A percentile compares a stretch with the other conserved stretches of the same genome.
Evolutionary conservation across 345 rosid species (phyloP).

Genomic region (Bruguiera gymnorhiza): DNA sequence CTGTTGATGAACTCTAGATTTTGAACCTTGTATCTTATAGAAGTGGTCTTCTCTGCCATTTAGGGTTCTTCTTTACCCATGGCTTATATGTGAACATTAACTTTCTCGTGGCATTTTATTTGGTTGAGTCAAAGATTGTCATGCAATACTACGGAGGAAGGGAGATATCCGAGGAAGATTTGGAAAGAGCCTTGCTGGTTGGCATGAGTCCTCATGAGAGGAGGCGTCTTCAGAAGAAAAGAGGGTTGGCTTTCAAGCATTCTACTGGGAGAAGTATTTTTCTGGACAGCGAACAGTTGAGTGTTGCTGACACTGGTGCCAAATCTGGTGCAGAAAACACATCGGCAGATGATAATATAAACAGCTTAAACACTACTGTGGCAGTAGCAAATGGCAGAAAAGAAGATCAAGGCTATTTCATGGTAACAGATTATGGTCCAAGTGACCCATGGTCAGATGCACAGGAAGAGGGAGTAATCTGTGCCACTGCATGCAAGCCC

Average conservation of each 20-base stretch:
- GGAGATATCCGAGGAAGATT: slow-evolving; percentile 72
- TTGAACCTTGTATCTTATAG: not conserved
- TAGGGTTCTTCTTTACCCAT: not conserved
- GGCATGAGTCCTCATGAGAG: slow-evolving; percentile 92
- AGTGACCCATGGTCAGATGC: slow-evolving; percentile 20
- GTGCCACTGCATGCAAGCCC: slow-evolving; percentile 12
- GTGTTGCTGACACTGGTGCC: slow-evolving; percentile 8
- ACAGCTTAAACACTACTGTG: slow-evolving; percentile 14
- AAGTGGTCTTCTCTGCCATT: not conserved
- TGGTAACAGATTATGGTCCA: slow-evolving; percentile 16
- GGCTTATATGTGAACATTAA: not conserved
- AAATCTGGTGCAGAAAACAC: slow-evolving; percentile 15
- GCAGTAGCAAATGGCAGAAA: slow-evolving; percentile 13
- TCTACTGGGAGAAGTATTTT: slow-evolving; percentile 15
- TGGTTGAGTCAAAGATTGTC: slow-evolving; percentile 31
- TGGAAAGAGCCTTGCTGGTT: slow-evolving; percentile 75
- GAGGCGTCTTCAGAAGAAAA: slow-evolving; percentile 65
- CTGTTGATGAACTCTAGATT: not conserved
- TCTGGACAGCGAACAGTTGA: slow-evolving; percentile 32
- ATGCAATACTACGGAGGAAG: slow-evolving; percentile 88
- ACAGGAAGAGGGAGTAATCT: slow-evolving; percentile 15
- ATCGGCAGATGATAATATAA: slow-evolving; percentile 14
- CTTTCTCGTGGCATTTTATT: not conserved
- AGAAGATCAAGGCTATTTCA: slow-evolving; percentile 17
- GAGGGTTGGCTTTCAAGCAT: slow-evolving; percentile 43